A percentile compares a stretch with the other conserved stretches of the same genome.
These are phyloP conservation scores for Suhomyces bokatorum DNA, from an alignment of 1,139 yeast genomes.

Conservation along the genomic window DNA sequence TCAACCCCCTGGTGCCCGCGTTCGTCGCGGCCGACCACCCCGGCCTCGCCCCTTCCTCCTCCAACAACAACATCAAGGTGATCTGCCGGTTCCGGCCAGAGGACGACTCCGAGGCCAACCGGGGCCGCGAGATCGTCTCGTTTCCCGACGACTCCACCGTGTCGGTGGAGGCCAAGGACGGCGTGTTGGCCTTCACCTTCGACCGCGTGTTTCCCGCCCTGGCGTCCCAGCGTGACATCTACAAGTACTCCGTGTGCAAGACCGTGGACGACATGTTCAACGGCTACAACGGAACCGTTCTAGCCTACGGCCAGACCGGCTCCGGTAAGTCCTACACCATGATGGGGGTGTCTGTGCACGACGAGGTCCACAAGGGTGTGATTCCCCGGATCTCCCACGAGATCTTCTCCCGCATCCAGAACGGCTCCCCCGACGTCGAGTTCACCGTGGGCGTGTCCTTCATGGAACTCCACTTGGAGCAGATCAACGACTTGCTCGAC, in stretches of 20 bases:
- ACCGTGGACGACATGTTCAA: constrained; percentile 68
- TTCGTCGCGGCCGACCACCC: constrained; percentile 10
- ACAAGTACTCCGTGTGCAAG: constrained; percentile 56
- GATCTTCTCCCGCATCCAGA: constrained; percentile 58
- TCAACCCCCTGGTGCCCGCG: constrained; percentile 6
- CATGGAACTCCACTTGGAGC: constrained; percentile 84
- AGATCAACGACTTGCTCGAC: constrained; percentile 60
- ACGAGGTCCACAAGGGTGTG: constrained; percentile 50
- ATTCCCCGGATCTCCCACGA: constrained; percentile 74
- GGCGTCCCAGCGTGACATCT: constrained; percentile 59
- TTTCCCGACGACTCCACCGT: constrained; percentile 34
- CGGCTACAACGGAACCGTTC: constrained; percentile 83
- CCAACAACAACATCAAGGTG: constrained; percentile 51
- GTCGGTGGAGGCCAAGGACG: constrained; percentile 31
- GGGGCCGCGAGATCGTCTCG: constrained; percentile 22
- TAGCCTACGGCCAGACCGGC: constrained; percentile 90
- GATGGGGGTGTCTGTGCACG: constrained; percentile 63
- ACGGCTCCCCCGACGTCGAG: constrained; percentile 55
- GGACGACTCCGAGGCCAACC: constrained; percentile 32
- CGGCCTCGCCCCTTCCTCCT: constrained; percentile 3
- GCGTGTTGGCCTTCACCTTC: constrained; percentile 51
- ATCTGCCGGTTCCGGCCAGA: constrained; percentile 66
- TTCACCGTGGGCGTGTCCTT: constrained; percentile 70
- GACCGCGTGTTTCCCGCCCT: constrained; percentile 62
- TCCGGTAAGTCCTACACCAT: constrained; percentile 85